Conservation (phyloP, 177 flowering plant genomes). For the Vitis hybrid region DNA sequence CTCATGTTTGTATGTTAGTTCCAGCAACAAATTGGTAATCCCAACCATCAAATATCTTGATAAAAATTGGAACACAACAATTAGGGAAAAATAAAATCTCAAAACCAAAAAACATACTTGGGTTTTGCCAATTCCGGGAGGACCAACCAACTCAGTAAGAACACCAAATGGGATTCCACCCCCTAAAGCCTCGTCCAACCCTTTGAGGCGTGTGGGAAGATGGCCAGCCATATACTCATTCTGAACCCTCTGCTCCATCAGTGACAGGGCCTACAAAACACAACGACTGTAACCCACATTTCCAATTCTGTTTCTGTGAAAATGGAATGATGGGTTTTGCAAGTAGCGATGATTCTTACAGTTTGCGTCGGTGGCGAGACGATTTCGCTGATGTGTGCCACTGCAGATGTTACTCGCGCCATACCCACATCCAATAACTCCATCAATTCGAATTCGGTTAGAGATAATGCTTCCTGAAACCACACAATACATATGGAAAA, state of each 20-base stretch:
- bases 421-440: slow-evolving; percentile 73
- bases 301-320: not conserved
- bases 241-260: slow-evolving; percentile 54
- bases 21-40: no score
- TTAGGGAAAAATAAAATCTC: not conserved
- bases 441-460: slow-evolving; percentile 81
- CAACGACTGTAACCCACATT: slow-evolving; percentile 4
- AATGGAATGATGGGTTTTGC: not conserved
- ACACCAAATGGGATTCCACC: slow-evolving; percentile 92
- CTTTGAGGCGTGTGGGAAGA: slow-evolving; percentile 66
- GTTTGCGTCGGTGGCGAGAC: slow-evolving; percentile 71
- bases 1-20: no score
- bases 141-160: slow-evolving; percentile 85
- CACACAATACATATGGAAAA: not conserved
- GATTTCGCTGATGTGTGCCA: slow-evolving; percentile 59
- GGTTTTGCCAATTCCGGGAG: slow-evolving; percentile 88
- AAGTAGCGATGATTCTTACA: slow-evolving; percentile 29
- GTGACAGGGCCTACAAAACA: slow-evolving; percentile 45
- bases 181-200: slow-evolving; percentile 66
- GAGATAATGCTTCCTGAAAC: slow-evolving; percentile 66
- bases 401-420: slow-evolving; percentile 53
- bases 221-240: slow-evolving; percentile 52
- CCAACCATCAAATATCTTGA: no score
- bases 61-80: not conserved
- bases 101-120: slow-evolving; percentile 41